Base-by-base conservation (phyloP, 805 yeast species). In the Lachancea nothofagi region DNA sequence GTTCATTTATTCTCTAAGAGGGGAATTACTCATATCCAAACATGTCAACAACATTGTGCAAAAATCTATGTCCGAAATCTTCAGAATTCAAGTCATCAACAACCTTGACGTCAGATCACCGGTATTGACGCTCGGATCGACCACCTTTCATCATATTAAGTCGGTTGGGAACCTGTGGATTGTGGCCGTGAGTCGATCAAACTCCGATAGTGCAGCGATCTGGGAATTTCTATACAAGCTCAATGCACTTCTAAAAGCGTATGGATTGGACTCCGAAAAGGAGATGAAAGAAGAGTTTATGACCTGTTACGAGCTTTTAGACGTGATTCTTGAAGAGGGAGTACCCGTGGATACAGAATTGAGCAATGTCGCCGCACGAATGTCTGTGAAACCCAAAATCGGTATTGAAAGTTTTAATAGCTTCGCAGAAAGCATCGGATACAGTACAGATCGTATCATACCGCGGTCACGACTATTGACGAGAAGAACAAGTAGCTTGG, bases 81-180 rank as follows among this genome's bases (percentile, higher is more conserved):
- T 90, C 55, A 74, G 96, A n/a, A 80, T 88, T 40, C 96, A 90
- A 56, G 96, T 90, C 20, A 86, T 90, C 29, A 70, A 84, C 38
- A 74, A 80, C 41, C 30, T 45, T 9, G 55, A 53, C 59, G 65
- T 70, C n/a, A 65, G 79, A 46, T 74, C 86, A 0, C 90, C 93
- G 0, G 71, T 83, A 1, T 65, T 90, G 31, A 93, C 97, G 0
- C 64, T 93, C 31, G 97, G 97, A 1, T 85, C 95, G 0, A 93
- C 97, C 0, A 82, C 96, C 0, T 93, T 90, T 56, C 71, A 87
- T 39, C 89, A 87, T 54, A 79, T 85, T 34, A 76, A 75, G 47
- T 67, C 72, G 21, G 70, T 70, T 6, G 67, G 69, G 42, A 43
- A 46, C 19, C 51, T 90, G 12, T 93, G 94, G 83, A 52, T 87